Conservation (phyloP, 2,329 filamentous ascomycete species). For the Trichoderma koningiopsis region DNA sequence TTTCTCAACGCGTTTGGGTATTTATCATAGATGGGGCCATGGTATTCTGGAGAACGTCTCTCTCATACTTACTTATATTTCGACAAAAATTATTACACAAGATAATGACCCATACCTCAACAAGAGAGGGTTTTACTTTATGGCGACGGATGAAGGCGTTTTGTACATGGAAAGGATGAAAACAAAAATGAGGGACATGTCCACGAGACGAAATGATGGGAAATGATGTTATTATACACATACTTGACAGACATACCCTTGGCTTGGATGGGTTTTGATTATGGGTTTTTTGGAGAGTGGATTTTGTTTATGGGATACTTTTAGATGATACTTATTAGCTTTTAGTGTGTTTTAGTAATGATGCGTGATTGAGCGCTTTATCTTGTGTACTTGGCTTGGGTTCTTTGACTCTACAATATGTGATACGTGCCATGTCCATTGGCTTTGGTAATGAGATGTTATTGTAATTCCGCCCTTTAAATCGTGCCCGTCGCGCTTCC, state of each 20-base stretch:
- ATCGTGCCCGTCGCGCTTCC: no score
- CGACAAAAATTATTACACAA: not conserved
- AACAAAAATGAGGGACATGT: not conserved
- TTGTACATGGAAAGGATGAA: not conserved
- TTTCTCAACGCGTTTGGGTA: not conserved
- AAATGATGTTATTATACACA: not conserved
- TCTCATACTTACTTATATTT: not conserved
- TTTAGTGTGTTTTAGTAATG: conserved; percentile 21
- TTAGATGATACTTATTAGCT: not conserved
- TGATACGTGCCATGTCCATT: not conserved
- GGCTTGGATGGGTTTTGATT: not conserved
- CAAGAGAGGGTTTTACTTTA: not conserved
- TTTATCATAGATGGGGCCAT: not conserved
- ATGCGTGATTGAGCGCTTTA: conserved; percentile 13
- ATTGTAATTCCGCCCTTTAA: no score
- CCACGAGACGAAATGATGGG: conserved; percentile 3
- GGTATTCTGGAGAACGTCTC: not conserved
- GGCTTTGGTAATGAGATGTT: not conserved
- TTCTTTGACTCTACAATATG: not conserved
- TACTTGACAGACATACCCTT: conserved; percentile 11
- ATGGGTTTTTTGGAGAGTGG: not conserved
- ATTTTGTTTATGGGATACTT: not conserved
- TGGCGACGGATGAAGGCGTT: conserved; percentile 1
- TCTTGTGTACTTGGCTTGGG: not conserved
- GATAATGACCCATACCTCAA: not conserved